Conservation (phyloP, 768 basidiomycete species). For the Suillus placidus region DNA sequence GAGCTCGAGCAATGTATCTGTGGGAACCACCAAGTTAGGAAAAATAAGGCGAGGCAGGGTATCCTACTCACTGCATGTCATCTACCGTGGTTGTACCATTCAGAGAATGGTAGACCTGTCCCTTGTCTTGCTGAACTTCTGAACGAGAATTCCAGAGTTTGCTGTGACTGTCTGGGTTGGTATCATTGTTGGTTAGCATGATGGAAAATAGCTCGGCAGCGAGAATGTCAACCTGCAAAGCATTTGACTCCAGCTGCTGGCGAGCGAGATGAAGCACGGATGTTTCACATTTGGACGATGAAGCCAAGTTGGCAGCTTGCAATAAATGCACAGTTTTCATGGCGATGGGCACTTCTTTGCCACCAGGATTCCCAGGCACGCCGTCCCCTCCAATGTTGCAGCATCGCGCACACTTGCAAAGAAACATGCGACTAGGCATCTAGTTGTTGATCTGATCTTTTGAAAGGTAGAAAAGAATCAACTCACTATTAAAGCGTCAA, state of each 20-base stretch:
- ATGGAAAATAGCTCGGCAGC: neutral
- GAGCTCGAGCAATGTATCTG: neutral
- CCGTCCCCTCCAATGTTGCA: neutral
- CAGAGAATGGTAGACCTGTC: neutral
- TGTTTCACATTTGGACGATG: neutral
- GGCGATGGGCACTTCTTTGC: neutral
- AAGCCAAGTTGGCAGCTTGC: neutral
- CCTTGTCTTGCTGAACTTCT: neutral
- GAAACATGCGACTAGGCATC: neutral
- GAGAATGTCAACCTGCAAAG: neutral
- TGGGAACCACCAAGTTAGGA: neutral
- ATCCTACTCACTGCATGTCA: neutral
- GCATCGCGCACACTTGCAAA: neutral
- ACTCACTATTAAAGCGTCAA: too few relatives aligned
- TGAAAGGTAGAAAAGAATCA: too few relatives aligned
- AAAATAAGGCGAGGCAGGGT: neutral
- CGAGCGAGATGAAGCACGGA: neutral
- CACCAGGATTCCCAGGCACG: neutral
- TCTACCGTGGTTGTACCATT: neutral
- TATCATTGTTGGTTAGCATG: neutral
- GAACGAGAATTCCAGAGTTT: neutral
- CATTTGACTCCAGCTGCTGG: neutral
- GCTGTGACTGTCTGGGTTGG: neutral
- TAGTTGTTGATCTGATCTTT: neutral
- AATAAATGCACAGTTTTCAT: neutral